Evolutionary conservation across 257 asterid genomes (phyloP), one percentile per base, ranked within the genome.

Genomic region (Verbascum thapsus): DNA sequence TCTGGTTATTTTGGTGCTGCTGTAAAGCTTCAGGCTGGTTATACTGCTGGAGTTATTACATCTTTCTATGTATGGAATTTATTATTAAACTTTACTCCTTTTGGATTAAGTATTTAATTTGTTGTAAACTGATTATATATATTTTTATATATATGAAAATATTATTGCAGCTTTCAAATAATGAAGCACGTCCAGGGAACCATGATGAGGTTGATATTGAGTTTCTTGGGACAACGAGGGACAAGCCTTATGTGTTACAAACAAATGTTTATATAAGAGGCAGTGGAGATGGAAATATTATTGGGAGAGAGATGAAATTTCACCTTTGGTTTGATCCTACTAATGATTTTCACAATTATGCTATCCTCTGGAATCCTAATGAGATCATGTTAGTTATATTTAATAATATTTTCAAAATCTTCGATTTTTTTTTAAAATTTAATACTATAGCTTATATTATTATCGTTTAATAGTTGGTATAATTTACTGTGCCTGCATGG

Each of bases 251-350:
- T 23, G 85, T 80, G 1, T 73, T 91, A 56, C 96, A 88, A 67
- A 91, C 98, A 16, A 91, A 91, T 66, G 96, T 91, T 17, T 91
- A 81, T 74, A 70, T 83, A 2, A 77, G 80, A 79, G 96, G 96
- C 23, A 85, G 91, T 74, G 95, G 96, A 4, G 96, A 90, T 68
- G 95, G 95, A 4, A 80, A 73, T 48, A 67, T 87, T 13, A 77
- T 90, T 4, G 98, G 96, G 1, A 63, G 98, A 62, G 98, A 88
- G 72, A 81, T 88, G 83, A 79, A 58, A 44, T 85, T 88, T 73
- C 86, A 88, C 63, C 96, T 91, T 9, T 88, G 96, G 98, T 91
- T 88, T 45, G 96, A 91, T 51, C 98, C 98, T 16, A 88, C 95
- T 0, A 18, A 62, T 48, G 86, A 54, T 61, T 91, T 71, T 51